Conservation (phyloP, 2,329 filamentous ascomycete genomes). For the Aspergillus sp. region DNA sequence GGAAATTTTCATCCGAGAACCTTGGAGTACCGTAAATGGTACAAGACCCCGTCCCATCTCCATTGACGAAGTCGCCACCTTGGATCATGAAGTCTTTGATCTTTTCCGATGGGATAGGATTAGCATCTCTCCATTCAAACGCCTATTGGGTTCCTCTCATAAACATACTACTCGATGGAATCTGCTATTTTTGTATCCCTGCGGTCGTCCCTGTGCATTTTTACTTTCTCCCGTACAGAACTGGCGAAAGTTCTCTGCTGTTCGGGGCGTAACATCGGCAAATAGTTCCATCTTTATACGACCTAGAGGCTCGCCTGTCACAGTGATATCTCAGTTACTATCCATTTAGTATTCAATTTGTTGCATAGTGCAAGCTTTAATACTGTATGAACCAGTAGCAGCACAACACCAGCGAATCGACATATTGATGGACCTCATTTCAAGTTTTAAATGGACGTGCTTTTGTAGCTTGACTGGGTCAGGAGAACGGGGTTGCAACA, state of each 20-base stretch:
- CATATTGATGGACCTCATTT: neutral
- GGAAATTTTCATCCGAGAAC: slow-evolving; percentile 91
- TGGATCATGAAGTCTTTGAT: slow-evolving; percentile 98
- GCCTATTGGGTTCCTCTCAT: neutral
- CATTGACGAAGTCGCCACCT: slow-evolving; percentile 92
- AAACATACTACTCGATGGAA: slow-evolving; percentile 85
- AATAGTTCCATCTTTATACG: slow-evolving; percentile 91
- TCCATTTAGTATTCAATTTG: neutral
- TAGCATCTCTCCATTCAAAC: neutral
- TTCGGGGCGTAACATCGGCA: slow-evolving; percentile 78
- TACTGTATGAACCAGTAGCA: neutral
- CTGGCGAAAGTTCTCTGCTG: slow-evolving; percentile 94
- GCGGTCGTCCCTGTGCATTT: slow-evolving; percentile 71
- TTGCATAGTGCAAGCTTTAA: no score
- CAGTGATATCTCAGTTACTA: slow-evolving; percentile 3
- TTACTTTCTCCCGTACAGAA: slow-evolving; percentile 95
- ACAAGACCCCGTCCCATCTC: slow-evolving; percentile 84
- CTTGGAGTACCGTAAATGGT: slow-evolving; percentile 83
- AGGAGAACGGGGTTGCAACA: neutral
- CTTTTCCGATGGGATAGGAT: slow-evolving; percentile 45
- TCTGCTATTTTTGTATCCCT: slow-evolving; percentile 92
- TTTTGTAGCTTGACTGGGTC: neutral
- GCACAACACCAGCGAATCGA: neutral
- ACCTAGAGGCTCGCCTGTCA: slow-evolving; percentile 76
- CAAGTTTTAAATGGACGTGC: neutral